Evolutionary conservation across 2,329 filamentous ascomycete genomes (phyloP), one percentile per base, ranked within the genome.

Genomic region (Ceratocystis alfenasii): DNA sequence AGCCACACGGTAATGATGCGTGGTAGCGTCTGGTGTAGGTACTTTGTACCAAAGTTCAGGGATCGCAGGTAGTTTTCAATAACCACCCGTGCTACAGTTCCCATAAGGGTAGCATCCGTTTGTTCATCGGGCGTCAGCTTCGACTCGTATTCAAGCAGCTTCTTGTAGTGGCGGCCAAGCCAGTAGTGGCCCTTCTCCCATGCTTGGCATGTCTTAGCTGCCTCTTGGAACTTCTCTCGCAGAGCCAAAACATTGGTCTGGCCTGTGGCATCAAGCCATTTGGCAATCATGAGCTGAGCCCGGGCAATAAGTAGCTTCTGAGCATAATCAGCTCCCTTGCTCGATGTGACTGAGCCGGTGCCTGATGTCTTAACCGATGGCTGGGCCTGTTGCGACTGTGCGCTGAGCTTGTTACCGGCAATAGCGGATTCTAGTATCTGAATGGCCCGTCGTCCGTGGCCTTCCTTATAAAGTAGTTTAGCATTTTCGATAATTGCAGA

Each of bases 131-230:
- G 79, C 46, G 87, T 86, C 64, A 95, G 83, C 1, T 82, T 79
- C 74, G 90, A 92, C 74, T 97, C 91, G 0, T 90, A 89, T 71
- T 97, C 93, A 2, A 96, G 79, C 3, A 97, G 83, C 75, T 96
- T 99, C 74, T 96, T 95, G 80, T 99, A 99, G 75, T 97, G 91
- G 60, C 93, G 90, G 4, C 94, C 94, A 8, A 99, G 82, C 74
- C 96, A 96, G 74, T 97, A 99, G 73, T 97, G 93, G 0, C 90
- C 92, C 75, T 96, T 97, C 73, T 99, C 94, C 92, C 93, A 99
- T 63, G 84, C 84, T 4, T 79, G 77, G 70, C 80, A 78, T 1
- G 83, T 85, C 72, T 83, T 86, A n/a, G 88, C 84, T 0, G 92
- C 92, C 70, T 88, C 83, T 69, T 91, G 87, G 71, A 96, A 99